A percentile compares a stretch with the other conserved stretches of the same genome.
Evolutionary conservation across 169 alveolate genomes (phyloP).

Genomic region (Cryptosporidium canis): DNA sequence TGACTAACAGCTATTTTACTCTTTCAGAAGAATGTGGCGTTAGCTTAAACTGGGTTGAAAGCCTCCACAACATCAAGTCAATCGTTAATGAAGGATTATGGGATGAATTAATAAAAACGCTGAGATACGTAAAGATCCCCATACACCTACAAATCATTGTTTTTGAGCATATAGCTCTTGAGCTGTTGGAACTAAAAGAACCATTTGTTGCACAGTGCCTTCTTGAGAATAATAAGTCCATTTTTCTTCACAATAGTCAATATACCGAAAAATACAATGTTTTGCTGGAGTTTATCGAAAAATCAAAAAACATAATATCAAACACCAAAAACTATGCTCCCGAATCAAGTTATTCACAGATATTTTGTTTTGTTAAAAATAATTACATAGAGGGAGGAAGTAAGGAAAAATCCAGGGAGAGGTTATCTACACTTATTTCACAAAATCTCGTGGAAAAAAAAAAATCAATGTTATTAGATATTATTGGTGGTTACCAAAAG

Average conservation of each 20-base stretch:
- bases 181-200: slow-evolving; percentile 34
- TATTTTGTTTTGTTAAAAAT: slow-evolving; percentile 2
- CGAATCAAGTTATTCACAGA: not conserved
- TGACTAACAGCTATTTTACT: not conserved
- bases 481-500: slow-evolving; percentile 21
- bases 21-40: slow-evolving; percentile 16
- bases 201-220: slow-evolving; percentile 47
- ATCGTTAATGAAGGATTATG: slow-evolving; percentile 20
- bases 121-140: slow-evolving; percentile 27
- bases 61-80: not conserved
- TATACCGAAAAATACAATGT: not conserved
- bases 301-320: not conserved
- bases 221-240: not conserved
- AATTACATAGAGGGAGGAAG: slow-evolving; percentile 22
- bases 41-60: slow-evolving; percentile 27
- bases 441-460: not conserved
- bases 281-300: slow-evolving; percentile 13
- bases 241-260: not conserved
- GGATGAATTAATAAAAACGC: slow-evolving; percentile 7
- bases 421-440: slow-evolving; percentile 2
- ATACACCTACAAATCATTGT: not conserved
- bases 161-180: slow-evolving; percentile 50
- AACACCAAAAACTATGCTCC: not conserved
- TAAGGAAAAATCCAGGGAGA: slow-evolving; percentile 22
- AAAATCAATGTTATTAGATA: slow-evolving; percentile 6